These are phyloP conservation scores for Aspergillus carbonarius DNA, from an alignment of 2,329 filamentous ascomycete genomes.

Conservation along the genomic window DNA sequence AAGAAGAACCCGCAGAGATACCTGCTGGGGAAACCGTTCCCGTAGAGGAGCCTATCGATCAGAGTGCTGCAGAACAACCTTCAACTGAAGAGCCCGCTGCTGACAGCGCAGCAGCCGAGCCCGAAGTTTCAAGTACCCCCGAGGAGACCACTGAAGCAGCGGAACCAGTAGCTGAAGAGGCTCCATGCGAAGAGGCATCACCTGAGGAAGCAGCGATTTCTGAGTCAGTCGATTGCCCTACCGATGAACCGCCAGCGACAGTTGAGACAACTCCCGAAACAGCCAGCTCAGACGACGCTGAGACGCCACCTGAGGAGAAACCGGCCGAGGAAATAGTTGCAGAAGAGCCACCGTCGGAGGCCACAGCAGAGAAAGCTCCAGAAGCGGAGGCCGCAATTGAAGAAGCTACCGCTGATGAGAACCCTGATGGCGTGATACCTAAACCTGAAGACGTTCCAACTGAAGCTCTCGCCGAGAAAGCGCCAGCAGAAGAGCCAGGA, in stretches of 20 bases:
- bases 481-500: neutral
- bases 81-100: conserved; percentile 8
- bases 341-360: neutral
- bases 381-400: conserved; percentile 3
- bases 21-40: conserved; percentile 15
- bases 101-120: conserved; percentile 17
- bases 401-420: neutral
- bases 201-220: neutral
- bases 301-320: conserved; percentile 12
- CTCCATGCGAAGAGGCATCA: conserved; percentile 15
- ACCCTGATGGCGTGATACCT: no score
- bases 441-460: neutral
- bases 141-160: neutral
- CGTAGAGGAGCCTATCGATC: conserved; percentile 8
- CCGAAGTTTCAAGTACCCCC: conserved; percentile 2
- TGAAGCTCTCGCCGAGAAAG: conserved; percentile 9
- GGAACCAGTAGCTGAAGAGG: conserved; percentile 8
- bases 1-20: neutral
- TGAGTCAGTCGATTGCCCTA: conserved; percentile 1
- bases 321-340: conserved; percentile 4
- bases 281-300: neutral
- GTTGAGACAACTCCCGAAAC: neutral
- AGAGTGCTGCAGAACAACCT: no score
- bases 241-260: neutral
- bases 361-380: conserved; percentile 11